Conservation (phyloP, 2,329 filamentous ascomycete genomes). For the Alternaria sp. region DNA sequence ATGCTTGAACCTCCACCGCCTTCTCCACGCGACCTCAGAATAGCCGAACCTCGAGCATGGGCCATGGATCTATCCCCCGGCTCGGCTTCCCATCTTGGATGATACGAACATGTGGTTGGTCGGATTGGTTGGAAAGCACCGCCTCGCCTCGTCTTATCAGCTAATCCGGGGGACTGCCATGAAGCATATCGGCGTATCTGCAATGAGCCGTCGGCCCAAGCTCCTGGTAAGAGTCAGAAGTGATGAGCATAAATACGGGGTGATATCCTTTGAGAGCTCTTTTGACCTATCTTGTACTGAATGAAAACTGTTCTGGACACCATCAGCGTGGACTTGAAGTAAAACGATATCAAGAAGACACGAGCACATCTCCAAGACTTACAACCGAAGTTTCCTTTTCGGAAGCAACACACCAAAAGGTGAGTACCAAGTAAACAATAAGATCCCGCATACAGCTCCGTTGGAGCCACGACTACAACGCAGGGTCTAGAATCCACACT, state of each 20-base stretch:
- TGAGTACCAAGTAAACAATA: not conserved
- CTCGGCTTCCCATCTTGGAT: not conserved
- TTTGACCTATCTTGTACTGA: not conserved
- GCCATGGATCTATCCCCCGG: not conserved
- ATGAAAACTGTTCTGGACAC: not conserved
- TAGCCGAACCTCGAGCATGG: not conserved
- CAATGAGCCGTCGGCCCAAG: not conserved
- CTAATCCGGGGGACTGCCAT: not conserved
- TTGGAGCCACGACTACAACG: not conserved
- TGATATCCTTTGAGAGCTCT: not conserved
- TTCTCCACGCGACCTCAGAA: not conserved
- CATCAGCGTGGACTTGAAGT: not conserved
- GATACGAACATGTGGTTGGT: not conserved
- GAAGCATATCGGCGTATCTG: not conserved
- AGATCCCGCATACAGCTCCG: not conserved
- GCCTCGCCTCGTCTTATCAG: not conserved
- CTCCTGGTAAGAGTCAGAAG: not conserved
- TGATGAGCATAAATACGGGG: not conserved
- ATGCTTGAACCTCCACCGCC: not conserved
- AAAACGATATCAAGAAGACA: not conserved
- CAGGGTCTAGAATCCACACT: not conserved
- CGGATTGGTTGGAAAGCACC: not conserved
- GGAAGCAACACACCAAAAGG: not conserved
- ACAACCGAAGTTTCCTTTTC: not conserved
- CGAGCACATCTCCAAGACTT: not conserved